These are phyloP conservation scores for Chaetomium olivaceum DNA, from an alignment of 2,329 filamentous ascomycete genomes.

Conservation along the genomic window DNA sequence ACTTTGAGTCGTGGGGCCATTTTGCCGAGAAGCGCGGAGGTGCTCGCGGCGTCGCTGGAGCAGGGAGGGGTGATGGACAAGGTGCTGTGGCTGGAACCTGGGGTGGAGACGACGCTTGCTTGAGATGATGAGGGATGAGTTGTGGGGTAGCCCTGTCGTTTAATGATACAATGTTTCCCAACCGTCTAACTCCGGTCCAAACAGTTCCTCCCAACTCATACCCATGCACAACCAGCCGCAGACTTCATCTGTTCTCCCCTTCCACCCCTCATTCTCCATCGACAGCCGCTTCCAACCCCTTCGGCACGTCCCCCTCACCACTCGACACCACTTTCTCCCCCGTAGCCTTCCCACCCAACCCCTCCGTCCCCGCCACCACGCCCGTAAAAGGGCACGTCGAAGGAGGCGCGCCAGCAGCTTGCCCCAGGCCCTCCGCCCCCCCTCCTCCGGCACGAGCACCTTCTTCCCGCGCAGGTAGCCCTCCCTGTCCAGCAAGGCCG, in stretches of 20 bases:
- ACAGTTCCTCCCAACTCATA: neutral
- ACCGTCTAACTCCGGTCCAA: too few relatives aligned
- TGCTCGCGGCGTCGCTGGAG: slow-evolving; percentile 38
- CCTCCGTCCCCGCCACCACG: slow-evolving; percentile 3
- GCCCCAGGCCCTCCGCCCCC: slow-evolving; percentile 7
- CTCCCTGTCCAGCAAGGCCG: slow-evolving; percentile 56
- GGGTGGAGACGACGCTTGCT: slow-evolving; percentile 23
- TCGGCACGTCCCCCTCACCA: neutral
- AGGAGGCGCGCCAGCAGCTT: slow-evolving; percentile 16
- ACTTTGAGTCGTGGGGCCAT: slow-evolving; percentile 50
- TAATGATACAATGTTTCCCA: neutral
- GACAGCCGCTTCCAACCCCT: neutral
- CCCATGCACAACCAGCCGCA: neutral
- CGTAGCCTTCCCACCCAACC: slow-evolving; percentile 4
- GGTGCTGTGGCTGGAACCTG: slow-evolving; percentile 31
- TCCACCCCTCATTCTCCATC: neutral
- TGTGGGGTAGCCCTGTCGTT: neutral
- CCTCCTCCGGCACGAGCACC: slow-evolving; percentile 44
- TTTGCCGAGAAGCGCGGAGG: slow-evolving; percentile 42
- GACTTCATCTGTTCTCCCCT: too few relatives aligned
- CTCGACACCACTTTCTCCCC: neutral
- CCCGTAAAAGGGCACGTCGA: slow-evolving; percentile 19
- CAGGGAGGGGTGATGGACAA: slow-evolving; percentile 37
- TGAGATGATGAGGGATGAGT: neutral
- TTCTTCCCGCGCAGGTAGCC: slow-evolving; percentile 65